Percentiles rank a stretch among this genome's conserved stretches.
These are phyloP conservation scores for Boletellus sp. DNA, from an alignment of 1,284 basidiomycete genomes.

Conservation along the genomic window DNA sequence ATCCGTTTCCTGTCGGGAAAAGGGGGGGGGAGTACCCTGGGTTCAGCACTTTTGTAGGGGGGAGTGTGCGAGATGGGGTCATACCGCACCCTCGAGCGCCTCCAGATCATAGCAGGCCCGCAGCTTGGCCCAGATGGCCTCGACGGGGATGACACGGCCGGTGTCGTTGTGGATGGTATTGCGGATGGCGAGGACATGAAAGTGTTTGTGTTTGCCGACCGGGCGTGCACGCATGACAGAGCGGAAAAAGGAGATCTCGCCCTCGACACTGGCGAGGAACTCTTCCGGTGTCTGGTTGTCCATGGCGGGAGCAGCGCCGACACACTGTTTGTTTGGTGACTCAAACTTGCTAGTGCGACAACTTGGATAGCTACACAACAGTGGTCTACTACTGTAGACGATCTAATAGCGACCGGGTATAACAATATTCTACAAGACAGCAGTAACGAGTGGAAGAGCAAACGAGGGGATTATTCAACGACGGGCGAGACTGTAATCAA, in stretches of 20 bases:
- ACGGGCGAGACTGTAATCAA: constrained; percentile 14
- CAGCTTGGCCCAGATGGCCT: constrained; percentile 74
- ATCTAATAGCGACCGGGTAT: constrained; percentile 22
- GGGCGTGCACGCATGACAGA: constrained; percentile 74
- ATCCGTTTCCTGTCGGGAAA: constrained; percentile 50
- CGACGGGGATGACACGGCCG: constrained; percentile 55
- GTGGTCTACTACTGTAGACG: constrained; percentile 6
- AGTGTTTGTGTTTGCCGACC: constrained; percentile 74
- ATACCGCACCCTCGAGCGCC: constrained; percentile 65
- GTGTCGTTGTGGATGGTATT: constrained; percentile 70
- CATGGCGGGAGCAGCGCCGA: constrained; percentile 13
- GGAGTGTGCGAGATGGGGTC: constrained; percentile 5
- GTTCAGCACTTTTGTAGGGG: background rate
- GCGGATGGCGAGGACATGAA: constrained; percentile 73
- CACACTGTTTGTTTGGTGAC: constrained; percentile 16
- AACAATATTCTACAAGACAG: constrained; percentile 26
- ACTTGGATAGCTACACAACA: constrained; percentile 26
- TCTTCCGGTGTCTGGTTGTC: constrained; percentile 31
- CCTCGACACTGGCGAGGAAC: constrained; percentile 69
- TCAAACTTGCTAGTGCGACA: constrained; percentile 18
- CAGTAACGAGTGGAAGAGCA: constrained; percentile 22
- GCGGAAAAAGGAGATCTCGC: constrained; percentile 78
- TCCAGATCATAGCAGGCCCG: constrained; percentile 73
- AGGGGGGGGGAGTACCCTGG: no score
- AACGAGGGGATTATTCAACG: constrained; percentile 19